Conservation (phyloP, 2,329 filamentous ascomycete species). For the Colletotrichum melonis region DNA sequence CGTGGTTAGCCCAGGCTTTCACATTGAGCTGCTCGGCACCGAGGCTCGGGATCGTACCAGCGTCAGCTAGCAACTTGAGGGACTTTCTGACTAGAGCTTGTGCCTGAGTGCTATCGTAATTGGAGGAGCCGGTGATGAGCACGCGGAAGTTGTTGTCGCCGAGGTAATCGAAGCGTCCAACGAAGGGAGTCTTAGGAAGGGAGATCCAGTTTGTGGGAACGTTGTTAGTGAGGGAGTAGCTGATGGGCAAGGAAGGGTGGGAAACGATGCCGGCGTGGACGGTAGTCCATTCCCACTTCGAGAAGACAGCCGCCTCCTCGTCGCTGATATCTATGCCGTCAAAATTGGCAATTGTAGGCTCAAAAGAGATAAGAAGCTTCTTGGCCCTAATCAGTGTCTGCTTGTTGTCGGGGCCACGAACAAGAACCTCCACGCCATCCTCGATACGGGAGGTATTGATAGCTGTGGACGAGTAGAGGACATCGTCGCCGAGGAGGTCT, state of each 20-base stretch:
- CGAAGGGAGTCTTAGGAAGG: slow-evolving; percentile 42
- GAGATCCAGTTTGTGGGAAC: slow-evolving; percentile 41
- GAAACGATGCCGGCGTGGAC: slow-evolving; percentile 47
- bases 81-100: slow-evolving; percentile 40
- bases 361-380: slow-evolving; percentile 49
- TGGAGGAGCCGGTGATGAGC: slow-evolving; percentile 40
- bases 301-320: slow-evolving; percentile 44
- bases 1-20: slow-evolving; percentile 44
- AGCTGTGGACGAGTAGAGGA: slow-evolving; percentile 50
- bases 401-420: slow-evolving; percentile 39
- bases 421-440: slow-evolving; percentile 44
- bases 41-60: slow-evolving; percentile 38
- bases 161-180: slow-evolving; percentile 43
- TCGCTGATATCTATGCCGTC: slow-evolving; percentile 46
- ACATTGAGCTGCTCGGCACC: slow-evolving; percentile 37
- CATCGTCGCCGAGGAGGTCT: slow-evolving; percentile 47
- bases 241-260: slow-evolving; percentile 44
- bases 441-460: slow-evolving; percentile 43
- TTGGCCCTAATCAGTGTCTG: slow-evolving; percentile 43
- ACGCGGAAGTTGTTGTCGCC: slow-evolving; percentile 42
- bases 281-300: slow-evolving; percentile 44
- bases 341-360: slow-evolving; percentile 46
- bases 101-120: slow-evolving; percentile 37
- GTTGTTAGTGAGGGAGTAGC: slow-evolving; percentile 43
- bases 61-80: slow-evolving; percentile 39